Base-by-base conservation (phyloP, 116 monocot species). In the Thalassia testudinum region DNA sequence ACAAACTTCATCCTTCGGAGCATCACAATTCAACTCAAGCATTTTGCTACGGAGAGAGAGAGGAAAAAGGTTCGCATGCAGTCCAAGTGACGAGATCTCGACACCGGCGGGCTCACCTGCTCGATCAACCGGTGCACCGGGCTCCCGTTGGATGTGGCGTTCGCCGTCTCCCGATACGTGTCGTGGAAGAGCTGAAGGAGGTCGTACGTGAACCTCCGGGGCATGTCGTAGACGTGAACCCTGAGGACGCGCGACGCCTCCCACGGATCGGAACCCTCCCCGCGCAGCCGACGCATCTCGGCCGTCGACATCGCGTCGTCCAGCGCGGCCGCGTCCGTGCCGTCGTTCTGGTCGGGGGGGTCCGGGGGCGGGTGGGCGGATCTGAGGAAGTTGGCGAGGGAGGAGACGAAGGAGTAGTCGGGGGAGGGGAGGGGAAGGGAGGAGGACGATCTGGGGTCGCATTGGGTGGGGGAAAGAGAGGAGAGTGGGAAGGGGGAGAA, bases 171-270 rank as follows among this genome's bases (percentile, higher is more conserved):
- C 65, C 54, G 62, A 6, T 81, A 88, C 7, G 95, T 76, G 38
- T 70, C 58, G 54, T 47, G 55, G 48, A 88, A 95, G 43, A 95
- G 65, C 74, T 67, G 22, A 61, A 95, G 67, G 52, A 95, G 66
- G 70, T 88, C 88, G 56, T 88, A 85, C 8, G 95, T 88, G 60
- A 95, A 95, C 72, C 78, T 95, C 20, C 26, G 47, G 52, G 95
- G 95, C 95, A 95, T 95, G 59, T 88, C 79, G 68, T 95, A 95
- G 21, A 95, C 88, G 57, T 79, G 88, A 19, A 95, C 95, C 69
- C 70, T 67, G 45, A 95, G 49, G 44, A 69, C 62, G 27, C 24
- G 3, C 62, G 65, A 48, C 49, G 43, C 47, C 30, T 55, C 57
- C 65, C 60, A 70, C 24, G 62, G 75, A 75, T 61, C 72, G 24